Evolutionary conservation across 1,139 yeast species (phyloP), one percentile per base, ranked within the genome.

Genomic region (Yamadazyma friedrichii): DNA sequence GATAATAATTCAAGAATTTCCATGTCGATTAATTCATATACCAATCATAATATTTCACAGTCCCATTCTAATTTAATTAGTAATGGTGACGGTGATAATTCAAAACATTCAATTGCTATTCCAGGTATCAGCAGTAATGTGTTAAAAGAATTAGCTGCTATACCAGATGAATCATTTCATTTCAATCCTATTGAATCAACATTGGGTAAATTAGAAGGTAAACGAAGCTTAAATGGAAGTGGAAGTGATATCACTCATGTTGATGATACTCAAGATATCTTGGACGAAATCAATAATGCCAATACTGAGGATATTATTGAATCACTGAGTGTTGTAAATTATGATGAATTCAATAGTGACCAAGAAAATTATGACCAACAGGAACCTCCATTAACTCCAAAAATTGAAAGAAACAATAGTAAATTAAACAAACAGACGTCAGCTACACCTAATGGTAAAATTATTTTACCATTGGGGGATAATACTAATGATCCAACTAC

Each of bases 121-220:
- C 84, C 86, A 0, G 89, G 88, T 3, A 77, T 83, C 36, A 78
- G 84, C 43, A 74, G 72, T 41, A 70, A 70, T 40, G 84, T 81
- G 2, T 76, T 85, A 38, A 82, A 81, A 37, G 88, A 82, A 53
- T 70, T 87, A 40, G 91, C 93, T 1, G 84, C 84, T 2, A 82
- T 88, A 36, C 91, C 96, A 0, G 96, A 88, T 56, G 91, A 84
- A 44, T 69, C 83, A 1, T 67, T 76, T 35, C 78, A 74, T 31
- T 82, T 78, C 24, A 61, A 59, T 35, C 96, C 96, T 0, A 70
- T 89, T n/a, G 77, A 74, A 42, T 78, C 80, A 41, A 93, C 97
- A 0, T 67, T 89, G 46, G 70, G 73, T 57, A 88, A 86, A 58
- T 66, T 89, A 25, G 95, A 87, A 60, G 97, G 96, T 0, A 78